Base-by-base conservation (phyloP, 768 basidiomycete genomes). In the Austroboletus festivus region DNA sequence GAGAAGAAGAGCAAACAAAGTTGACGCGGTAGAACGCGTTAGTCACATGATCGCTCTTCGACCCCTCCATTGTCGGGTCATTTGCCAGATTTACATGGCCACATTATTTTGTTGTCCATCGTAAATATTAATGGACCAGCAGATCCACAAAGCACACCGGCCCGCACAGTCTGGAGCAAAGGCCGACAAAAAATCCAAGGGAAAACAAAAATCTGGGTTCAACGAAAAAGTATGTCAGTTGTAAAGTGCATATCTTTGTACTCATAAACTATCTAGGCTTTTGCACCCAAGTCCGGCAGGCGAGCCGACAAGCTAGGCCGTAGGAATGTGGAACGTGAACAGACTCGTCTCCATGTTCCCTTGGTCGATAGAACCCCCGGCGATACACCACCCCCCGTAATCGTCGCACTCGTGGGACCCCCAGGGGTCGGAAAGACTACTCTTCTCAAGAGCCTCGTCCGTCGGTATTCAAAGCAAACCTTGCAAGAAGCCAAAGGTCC, bases 351-450 rank as follows among this genome's bases (percentile, higher is more conserved):
- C 1, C 96, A 99, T 67, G 96, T 98, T 7, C 96, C 96, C 13
- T 80, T 96, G 23, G 90, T 98, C 45, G 86, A 97, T 67, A 81
- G 96, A 43, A 97, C 93, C 10, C 95, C 96, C 4, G 86, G 93
- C 52, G 83, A 87, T 46, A 80, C 84, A 35, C 92, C 96, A 3
- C 95, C 96, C 2, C 96, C 96, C 5, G 82, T 98, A 58, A 82
- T 98, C 51, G 81, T 99, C 30, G 95, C 94, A 22, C 79, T 99
- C 42, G 94, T 97, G 33, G 96, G 96, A 1, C 94, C 96, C 23
- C 86, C 94, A 2, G 96, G 96, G 8, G 96, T 97, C 23, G 96
- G 96, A 47, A 99, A 98, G 68, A 89, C 91, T 1, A 98, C 93
- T 2, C 75, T 99, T 11, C 77, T 98, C 55, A 92, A 93, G 64